Evolutionary conservation across 1,284 basidiomycete genomes (phyloP), one percentile per base, ranked within the genome.

Genomic region (Xerocomus cyaneibrunnescens): DNA sequence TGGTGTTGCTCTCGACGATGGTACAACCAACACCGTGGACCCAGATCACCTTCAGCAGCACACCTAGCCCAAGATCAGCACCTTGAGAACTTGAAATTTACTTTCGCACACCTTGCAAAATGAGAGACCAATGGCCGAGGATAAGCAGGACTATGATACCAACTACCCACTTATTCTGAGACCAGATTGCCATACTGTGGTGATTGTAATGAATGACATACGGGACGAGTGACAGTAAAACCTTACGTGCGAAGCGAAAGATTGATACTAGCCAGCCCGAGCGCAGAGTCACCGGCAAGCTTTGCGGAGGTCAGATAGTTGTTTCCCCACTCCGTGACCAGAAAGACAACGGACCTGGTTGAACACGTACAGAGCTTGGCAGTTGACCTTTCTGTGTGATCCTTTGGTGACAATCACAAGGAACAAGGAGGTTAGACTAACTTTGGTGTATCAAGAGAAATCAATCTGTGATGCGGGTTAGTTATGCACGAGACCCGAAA

Each of bases 1-100:
- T 75, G 47, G 67, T 75, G 55, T 72, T 71, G 10, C 72, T 74
- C 32, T 67, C 39, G 32, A 63, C 50, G 48, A 75, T 74, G 1
- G 62, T 62, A 55, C 75, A 76, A 0, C 71, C 72, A 22, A 54
- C 37, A n/a, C 60, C 61, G 14, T 62, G 59, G 21, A 70, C 51
- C 72, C 71, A 76, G 3, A 51, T 50, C 1, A 72, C 73, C 46
- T 70, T 72, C 4, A 77, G 60, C 5, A 75, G 58, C 2, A 76
- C 67, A 25, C 76, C 75, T 76, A 28, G 13, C 41, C 7, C 7
- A 19, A 27, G 10, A 37, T 60, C 23, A 48, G n/a, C 9, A 27
- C 31, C 31, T 19, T n/a, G 5, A 39, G 6, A 17, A 28, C 3
- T n/a, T 3, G 7, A 28, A 31, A 14, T 23, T 16, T 12, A 7